Evolutionary conservation across 306 rosid genomes (phyloP).

Genomic region (Cucurbita moschata): DNA sequence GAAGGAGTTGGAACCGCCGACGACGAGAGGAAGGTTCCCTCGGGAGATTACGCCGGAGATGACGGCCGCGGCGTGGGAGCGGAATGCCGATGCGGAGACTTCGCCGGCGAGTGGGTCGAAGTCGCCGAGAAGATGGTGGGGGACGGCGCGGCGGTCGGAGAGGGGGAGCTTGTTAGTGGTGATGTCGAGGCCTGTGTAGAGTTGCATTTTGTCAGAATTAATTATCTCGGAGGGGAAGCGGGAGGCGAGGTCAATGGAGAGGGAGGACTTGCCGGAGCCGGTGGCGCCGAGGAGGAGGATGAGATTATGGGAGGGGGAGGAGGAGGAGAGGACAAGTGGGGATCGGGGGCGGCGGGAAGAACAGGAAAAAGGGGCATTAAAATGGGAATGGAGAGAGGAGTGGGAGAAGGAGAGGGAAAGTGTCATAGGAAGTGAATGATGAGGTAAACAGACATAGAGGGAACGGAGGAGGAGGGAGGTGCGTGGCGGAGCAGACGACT

Average conservation of each 20-base stretch:
- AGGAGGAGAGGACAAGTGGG: slow-evolving; percentile 35
- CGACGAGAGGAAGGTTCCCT: slow-evolving; percentile 47
- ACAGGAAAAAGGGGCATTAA: too few relatives aligned
- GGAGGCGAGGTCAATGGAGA: slow-evolving; percentile 68
- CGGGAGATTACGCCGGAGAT: slow-evolving; percentile 23
- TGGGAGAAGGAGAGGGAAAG: slow-evolving; percentile 18
- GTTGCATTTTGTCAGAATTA: slow-evolving; percentile 86
- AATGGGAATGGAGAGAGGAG: too few relatives aligned
- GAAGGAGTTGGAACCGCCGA: slow-evolving; percentile 85
- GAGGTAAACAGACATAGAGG: slow-evolving; percentile 7
- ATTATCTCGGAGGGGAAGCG: slow-evolving; percentile 54
- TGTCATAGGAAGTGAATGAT: slow-evolving; percentile 21
- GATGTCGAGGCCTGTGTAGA: slow-evolving; percentile 61
- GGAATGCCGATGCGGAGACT: slow-evolving; percentile 39
- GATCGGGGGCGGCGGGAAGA: not conserved
- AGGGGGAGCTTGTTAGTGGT: slow-evolving; percentile 77
- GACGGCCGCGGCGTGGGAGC: slow-evolving; percentile 19
- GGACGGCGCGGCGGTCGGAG: slow-evolving; percentile 35
- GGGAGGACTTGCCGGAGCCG: slow-evolving; percentile 72
- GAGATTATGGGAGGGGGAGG: not conserved
- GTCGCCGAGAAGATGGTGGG: slow-evolving; percentile 74
- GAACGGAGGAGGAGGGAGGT: not conserved
- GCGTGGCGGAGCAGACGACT: too few relatives aligned
- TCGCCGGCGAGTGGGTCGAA: slow-evolving; percentile 31
- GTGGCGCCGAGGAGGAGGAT: slow-evolving; percentile 73